Conservation (phyloP, 1,284 basidiomycete species). For the Trametes polyzona region DNA sequence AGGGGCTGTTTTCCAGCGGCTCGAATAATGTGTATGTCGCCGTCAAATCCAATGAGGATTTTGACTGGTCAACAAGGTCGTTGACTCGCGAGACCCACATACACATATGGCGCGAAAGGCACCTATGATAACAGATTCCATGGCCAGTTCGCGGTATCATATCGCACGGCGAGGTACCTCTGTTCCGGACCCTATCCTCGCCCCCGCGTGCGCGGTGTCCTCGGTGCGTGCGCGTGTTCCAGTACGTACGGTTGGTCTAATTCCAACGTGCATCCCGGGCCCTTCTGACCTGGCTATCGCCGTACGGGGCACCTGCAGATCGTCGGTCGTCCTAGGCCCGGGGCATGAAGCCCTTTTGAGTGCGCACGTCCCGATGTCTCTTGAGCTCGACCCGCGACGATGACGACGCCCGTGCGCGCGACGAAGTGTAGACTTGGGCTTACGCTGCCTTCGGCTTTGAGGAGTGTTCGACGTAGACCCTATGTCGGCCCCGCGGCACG, state of each 20-base stretch:
- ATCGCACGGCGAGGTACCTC: neutral
- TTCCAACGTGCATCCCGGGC: neutral
- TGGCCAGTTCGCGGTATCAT: neutral
- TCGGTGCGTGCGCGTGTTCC: slow-evolving; percentile 7
- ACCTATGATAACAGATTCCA: neutral
- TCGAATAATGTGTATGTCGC: no score
- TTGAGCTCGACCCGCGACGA: slow-evolving; percentile 4
- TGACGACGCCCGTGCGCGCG: slow-evolving; percentile 3
- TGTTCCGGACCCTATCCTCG: slow-evolving; percentile 3
- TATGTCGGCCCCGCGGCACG: neutral
- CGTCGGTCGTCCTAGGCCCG: neutral
- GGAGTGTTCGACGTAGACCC: no score
- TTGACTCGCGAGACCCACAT: no score
- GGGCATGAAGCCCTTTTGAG: neutral
- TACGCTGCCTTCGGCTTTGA: slow-evolving; percentile 7
- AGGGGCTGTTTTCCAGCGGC: no score
- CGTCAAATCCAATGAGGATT: no score
- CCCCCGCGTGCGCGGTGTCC: neutral
- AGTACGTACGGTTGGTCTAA: slow-evolving; percentile 16
- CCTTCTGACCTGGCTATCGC: slow-evolving; percentile 2
- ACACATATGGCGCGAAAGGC: no score
- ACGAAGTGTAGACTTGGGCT: neutral
- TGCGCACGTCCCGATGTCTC: neutral
- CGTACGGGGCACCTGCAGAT: slow-evolving; percentile 9
- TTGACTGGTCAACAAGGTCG: no score